Conservation (phyloP, 805 yeast species). For the Suhomyces sp. region DNA sequence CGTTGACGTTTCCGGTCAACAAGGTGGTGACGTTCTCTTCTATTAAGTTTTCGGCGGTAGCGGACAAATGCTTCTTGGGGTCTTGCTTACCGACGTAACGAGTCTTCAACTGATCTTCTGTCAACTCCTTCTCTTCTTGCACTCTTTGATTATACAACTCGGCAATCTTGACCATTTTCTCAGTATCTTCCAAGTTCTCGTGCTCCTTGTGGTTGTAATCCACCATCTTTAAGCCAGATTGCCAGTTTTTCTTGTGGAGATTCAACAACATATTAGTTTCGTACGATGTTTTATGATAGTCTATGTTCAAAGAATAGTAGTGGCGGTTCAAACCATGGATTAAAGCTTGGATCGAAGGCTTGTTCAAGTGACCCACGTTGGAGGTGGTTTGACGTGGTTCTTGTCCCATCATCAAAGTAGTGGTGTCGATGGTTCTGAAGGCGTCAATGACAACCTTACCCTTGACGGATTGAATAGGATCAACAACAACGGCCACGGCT, state of each 20-base stretch:
- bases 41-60: slow-evolving; percentile 78
- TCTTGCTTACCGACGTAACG: slow-evolving; percentile 98
- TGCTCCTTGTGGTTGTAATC: slow-evolving; percentile 78
- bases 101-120: slow-evolving; percentile 86
- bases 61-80: slow-evolving; percentile 94
- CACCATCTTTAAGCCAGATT: slow-evolving; percentile 76
- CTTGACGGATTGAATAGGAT: slow-evolving; percentile 97
- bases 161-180: slow-evolving; percentile 84
- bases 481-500: slow-evolving; percentile 97
- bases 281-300: slow-evolving; percentile 85
- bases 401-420: slow-evolving; percentile 88
- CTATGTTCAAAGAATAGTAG: slow-evolving; percentile 92
- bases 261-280: slow-evolving; percentile 94
- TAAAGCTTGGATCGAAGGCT: slow-evolving; percentile 94
- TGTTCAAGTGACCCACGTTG: slow-evolving; percentile 90
- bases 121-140: slow-evolving; percentile 84
- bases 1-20: slow-evolving; percentile 84
- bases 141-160: slow-evolving; percentile 86
- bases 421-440: slow-evolving; percentile 86
- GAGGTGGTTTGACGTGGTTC: slow-evolving; percentile 98
- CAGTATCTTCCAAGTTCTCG: slow-evolving; percentile 67
- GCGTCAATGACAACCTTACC: slow-evolving; percentile 99
- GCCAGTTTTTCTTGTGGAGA: slow-evolving; percentile 94
- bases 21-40: slow-evolving; percentile 89
- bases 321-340: slow-evolving; percentile 97